A percentile compares a stretch with the other conserved stretches of the same genome.
Evolutionary conservation across 257 asterid species (phyloP).

Genomic region (Echites panduratus): DNA sequence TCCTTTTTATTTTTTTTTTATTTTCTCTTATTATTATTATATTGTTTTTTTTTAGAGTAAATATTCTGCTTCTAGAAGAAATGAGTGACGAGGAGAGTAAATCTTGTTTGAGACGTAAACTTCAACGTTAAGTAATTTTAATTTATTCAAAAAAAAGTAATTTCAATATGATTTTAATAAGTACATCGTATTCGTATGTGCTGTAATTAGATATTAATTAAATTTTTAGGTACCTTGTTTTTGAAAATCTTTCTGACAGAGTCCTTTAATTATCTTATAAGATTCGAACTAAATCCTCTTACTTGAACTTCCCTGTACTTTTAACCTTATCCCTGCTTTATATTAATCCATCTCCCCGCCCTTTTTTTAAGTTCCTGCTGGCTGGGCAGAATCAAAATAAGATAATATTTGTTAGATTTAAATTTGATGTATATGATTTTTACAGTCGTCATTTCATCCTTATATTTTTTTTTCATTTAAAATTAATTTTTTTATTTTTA

Average conservation of each 20-base stretch:
- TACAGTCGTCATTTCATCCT: too few species aligned
- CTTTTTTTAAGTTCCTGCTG: too few species aligned
- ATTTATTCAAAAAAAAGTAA: background rate
- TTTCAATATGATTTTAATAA: too few species aligned
- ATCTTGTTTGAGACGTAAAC: constrained; percentile 19
- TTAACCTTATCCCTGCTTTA: background rate
- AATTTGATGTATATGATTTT: too few species aligned
- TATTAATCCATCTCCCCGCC: too few species aligned
- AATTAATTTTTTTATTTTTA: too few species aligned
- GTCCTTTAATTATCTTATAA: background rate
- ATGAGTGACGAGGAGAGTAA: background rate
- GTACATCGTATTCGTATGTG: too few species aligned
- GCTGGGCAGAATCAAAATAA: too few species aligned
- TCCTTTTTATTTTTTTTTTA: too few species aligned
- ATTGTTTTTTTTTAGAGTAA: too few species aligned
- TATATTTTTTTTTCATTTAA: too few species aligned
- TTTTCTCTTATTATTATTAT: background rate
- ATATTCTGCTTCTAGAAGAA: constrained; percentile 10
- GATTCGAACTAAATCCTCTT: background rate
- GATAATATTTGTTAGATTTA: too few species aligned
- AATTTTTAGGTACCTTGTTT: background rate
- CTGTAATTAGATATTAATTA: background rate
- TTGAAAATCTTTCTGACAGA: background rate
- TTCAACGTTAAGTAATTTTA: constrained; percentile 15
- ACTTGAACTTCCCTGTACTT: background rate